A percentile compares a stretch with the other conserved stretches of the same genome.
These are phyloP conservation scores for Perkinsus marinus DNA, from an alignment of 169 alveolate genomes.

Conservation along the genomic window DNA sequence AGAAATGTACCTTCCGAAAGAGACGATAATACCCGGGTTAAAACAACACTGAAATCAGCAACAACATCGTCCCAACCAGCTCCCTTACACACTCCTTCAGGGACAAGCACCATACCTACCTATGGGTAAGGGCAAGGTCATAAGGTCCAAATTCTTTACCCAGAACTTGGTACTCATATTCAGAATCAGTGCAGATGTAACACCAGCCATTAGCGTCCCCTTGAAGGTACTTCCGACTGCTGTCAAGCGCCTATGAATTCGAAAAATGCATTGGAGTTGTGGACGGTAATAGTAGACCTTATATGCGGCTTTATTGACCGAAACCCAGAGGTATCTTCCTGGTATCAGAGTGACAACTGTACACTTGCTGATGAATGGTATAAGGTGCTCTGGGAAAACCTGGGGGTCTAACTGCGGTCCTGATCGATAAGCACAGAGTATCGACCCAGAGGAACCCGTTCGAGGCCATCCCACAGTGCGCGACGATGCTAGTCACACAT, in stretches of 20 bases:
- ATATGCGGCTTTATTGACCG: neutral
- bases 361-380: neutral
- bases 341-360: neutral
- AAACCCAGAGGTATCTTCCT: neutral
- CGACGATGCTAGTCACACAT: too few relatives aligned
- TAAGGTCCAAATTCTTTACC: neutral
- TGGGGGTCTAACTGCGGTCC: neutral
- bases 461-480: too few relatives aligned
- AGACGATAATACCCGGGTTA: too few relatives aligned
- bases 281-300: neutral
- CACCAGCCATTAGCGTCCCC: neutral
- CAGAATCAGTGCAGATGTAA: neutral
- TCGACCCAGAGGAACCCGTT: too few relatives aligned
- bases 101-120: neutral
- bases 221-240: neutral
- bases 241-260: neutral
- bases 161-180: neutral
- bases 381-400: neutral
- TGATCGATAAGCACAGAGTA: neutral
- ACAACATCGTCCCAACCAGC: too few relatives aligned
- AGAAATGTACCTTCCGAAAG: neutral
- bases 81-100: too few relatives aligned
- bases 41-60: too few relatives aligned
- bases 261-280: neutral
- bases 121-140: neutral